Evolutionary conservation across 441 rosid species (phyloP), one percentile per base, ranked within the genome.

Genomic region (Lagerstroemia fauriei): DNA sequence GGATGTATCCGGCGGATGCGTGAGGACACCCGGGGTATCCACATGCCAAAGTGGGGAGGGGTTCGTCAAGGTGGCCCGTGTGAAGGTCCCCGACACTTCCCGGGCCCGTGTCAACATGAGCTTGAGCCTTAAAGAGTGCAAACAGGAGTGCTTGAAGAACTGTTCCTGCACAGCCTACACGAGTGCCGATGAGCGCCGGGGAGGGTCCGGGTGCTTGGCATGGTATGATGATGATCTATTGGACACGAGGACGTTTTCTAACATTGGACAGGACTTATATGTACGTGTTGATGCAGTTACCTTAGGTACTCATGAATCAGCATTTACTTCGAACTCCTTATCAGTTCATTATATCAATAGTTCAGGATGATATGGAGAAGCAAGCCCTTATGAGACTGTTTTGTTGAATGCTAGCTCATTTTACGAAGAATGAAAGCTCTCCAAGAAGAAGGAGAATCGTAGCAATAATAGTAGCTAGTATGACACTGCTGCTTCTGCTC

Each of bases 91-190:
- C 0, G 93, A 93, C 32, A 94, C 95, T 9, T 78, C 89, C 20
- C 16, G 7, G 24, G 89, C 90, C 34, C 82, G 44, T 38, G 94
- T 81, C 12, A 47, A 93, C 84, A 82, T 89, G 95, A 87, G 83
- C 75, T 68, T 91, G 86, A 89, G 86, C 57, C 77, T 92, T 80
- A 88, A 89, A 41, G 87, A 74, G 4, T 95, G 99, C 31, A 82
- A 75, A 81, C 63, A 84, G 0, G 82, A 76, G 83, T 95, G 99
- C 71, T 80, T 89, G 87, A 88, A 50, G 73, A 88, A 95, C 70
- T 95, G 98, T 61, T 85, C 90, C 0, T 95, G 98, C 75, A 84
- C 83, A 4, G 97, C 91, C 70, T 95, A 90, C 75, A 80, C 93
- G 0, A 87, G 88, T 16, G 96, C 97, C 12, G 82, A 90, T 75